These are phyloP conservation scores for Hibiscus syriacus DNA, from an alignment of 345 rosid genomes.

Conservation along the genomic window DNA sequence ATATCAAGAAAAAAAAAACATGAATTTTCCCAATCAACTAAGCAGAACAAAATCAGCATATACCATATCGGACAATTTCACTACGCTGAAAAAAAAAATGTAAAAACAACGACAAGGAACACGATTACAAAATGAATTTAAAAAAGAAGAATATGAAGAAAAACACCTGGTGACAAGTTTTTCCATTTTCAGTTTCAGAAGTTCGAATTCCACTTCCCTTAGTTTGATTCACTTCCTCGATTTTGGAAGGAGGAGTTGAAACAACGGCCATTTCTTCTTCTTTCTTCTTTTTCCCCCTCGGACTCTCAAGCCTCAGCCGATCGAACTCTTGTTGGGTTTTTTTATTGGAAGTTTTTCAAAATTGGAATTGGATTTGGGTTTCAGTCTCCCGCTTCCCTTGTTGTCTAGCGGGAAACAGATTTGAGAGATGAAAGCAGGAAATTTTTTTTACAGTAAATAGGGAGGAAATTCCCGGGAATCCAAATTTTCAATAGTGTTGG, in stretches of 20 bases:
- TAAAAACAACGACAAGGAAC: background rate
- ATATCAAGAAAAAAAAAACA: background rate
- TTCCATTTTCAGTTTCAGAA: constrained; percentile 55
- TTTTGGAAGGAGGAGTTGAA: background rate
- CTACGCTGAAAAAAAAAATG: background rate
- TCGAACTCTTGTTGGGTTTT: background rate
- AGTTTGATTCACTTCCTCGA: constrained; percentile 15
- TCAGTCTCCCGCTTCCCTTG: too few species aligned
- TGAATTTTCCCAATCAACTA: background rate
- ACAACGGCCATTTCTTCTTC: constrained; percentile 1
- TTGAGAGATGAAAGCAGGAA: background rate
- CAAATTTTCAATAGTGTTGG: background rate
- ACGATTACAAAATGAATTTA: background rate
- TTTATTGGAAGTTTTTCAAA: background rate
- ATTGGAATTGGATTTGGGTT: too few species aligned
- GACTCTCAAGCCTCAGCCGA: background rate
- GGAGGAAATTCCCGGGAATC: background rate
- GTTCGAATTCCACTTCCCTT: constrained; percentile 46
- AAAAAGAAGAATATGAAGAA: background rate
- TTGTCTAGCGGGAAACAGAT: too few species aligned
- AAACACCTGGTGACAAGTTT: constrained; percentile 68
- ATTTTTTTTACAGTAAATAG: too few species aligned
- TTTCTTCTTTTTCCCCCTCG: background rate
- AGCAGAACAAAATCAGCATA: background rate
- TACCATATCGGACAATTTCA: background rate